phyloP scores from a whole-genome alignment of 2,329 filamentous ascomycete species.

The Meredithiella fracta region DNA sequence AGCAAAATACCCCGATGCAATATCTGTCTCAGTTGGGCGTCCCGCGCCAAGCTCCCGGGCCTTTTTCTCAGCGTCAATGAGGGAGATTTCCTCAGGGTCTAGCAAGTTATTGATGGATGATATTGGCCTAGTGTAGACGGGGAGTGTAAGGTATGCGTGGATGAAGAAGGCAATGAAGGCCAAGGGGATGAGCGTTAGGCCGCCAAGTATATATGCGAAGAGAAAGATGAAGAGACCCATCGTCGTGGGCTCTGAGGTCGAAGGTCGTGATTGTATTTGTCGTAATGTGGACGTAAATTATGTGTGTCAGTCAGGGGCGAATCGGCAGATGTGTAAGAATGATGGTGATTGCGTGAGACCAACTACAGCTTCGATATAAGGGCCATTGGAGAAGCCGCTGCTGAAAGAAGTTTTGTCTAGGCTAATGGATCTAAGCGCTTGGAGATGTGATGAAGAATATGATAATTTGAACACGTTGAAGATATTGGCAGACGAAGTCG shows the following conservation, averaged over 20 bases:
- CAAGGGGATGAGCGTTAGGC: slow-evolving; percentile 72
- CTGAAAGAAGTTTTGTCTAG: too few species aligned
- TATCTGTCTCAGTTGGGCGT: slow-evolving; percentile 46
- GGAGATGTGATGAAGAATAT: too few species aligned
- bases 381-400: too few species aligned
- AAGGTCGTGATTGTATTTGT: not conserved
- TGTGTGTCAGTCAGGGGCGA: not conserved
- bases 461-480: too few species aligned
- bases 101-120: slow-evolving; percentile 25
- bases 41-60: slow-evolving; percentile 28
- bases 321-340: too few species aligned
- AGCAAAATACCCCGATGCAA: slow-evolving; percentile 85
- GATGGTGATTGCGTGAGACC: too few species aligned
- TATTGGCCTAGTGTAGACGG: slow-evolving; percentile 26
- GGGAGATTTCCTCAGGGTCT: slow-evolving; percentile 47
- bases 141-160: slow-evolving; percentile 54
- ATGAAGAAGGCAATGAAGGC: slow-evolving; percentile 43
- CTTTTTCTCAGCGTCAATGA: slow-evolving; percentile 41
- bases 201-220: slow-evolving; percentile 67
- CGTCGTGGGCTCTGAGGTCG: slow-evolving; percentile 8
- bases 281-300: too few species aligned
- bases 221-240: slow-evolving; percentile 47
- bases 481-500: too few species aligned
- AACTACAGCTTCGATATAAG: too few species aligned
- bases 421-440: too few species aligned